These are phyloP conservation scores for Lasiosphaeris hirsuta DNA, from an alignment of 495 filamentous ascomycete species.

Conservation along the genomic window DNA sequence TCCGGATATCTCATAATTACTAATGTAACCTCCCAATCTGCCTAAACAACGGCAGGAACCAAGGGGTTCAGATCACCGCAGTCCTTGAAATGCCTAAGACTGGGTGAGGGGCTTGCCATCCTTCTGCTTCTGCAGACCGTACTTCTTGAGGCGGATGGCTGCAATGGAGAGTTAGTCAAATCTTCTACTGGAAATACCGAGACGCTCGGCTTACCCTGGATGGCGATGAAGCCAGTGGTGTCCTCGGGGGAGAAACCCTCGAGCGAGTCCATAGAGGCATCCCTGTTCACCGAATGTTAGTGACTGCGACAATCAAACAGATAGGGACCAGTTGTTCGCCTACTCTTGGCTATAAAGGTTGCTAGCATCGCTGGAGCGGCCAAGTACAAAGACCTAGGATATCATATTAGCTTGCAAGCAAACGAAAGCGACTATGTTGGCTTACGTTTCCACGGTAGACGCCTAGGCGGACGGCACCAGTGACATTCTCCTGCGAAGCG, in stretches of 20 bases:
- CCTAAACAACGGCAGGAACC: too few relatives aligned
- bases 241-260: conserved; percentile 73
- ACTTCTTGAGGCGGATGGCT: conserved; percentile 89
- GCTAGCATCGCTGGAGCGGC: conserved; percentile 70
- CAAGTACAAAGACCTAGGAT: conserved; percentile 58
- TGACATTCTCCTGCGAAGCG: conserved; percentile 59
- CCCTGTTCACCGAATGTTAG: conserved; percentile 24
- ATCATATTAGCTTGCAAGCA: not conserved
- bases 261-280: conserved; percentile 85
- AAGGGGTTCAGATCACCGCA: too few relatives aligned
- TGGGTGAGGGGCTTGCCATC: conserved; percentile 50
- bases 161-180: not conserved
- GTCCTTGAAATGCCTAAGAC: conserved; percentile 10
- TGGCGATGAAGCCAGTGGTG: conserved; percentile 69
- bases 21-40: too few relatives aligned
- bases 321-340: not conserved
- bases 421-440: not conserved
- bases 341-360: conserved; percentile 75
- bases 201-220: conserved; percentile 41
- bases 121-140: conserved; percentile 65
- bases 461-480: conserved; percentile 66
- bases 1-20: too few relatives aligned
- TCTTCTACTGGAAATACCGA: not conserved
- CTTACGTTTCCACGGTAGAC: conserved; percentile 68
- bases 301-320: too few relatives aligned